These are phyloP conservation scores for Geum urbanum DNA, from an alignment of 306 rosid genomes.

Conservation along the genomic window DNA sequence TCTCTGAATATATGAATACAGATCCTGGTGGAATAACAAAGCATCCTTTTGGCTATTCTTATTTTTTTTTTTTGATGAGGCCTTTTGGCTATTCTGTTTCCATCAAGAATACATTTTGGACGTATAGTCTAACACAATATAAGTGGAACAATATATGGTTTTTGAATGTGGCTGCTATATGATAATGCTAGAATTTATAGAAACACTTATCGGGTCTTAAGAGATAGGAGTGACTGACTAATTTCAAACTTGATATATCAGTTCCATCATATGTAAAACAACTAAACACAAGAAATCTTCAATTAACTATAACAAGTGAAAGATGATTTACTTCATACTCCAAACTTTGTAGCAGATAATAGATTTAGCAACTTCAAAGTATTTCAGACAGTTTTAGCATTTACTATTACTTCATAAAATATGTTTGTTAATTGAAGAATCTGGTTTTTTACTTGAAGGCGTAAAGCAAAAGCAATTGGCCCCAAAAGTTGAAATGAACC, in stretches of 20 bases:
- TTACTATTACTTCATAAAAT: slow-evolving; percentile 22
- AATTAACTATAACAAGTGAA: neutral
- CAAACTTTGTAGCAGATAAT: neutral
- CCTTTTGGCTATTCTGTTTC: neutral
- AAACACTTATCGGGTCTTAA: neutral
- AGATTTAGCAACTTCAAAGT: slow-evolving; percentile 15
- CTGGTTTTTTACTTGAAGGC: neutral
- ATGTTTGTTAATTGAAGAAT: slow-evolving; percentile 31
- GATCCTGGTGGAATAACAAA: neutral
- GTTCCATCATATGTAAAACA: neutral
- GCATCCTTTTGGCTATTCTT: neutral
- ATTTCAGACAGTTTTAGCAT: neutral
- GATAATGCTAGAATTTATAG: neutral
- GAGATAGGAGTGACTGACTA: neutral
- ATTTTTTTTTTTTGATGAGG: too few relatives aligned
- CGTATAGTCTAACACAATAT: neutral
- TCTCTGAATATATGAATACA: neutral
- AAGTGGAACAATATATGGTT: neutral
- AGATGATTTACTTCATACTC: neutral
- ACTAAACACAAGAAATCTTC: neutral
- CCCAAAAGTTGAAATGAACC: too few relatives aligned
- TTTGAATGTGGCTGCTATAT: neutral
- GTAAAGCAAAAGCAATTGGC: too few relatives aligned
- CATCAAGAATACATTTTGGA: neutral
- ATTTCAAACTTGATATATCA: neutral